Percentiles rank a stretch among this genome's conserved stretches.
phyloP scores from a whole-genome alignment of 371 early-diverging fungal species.

The Mucor velutinosus region DNA sequence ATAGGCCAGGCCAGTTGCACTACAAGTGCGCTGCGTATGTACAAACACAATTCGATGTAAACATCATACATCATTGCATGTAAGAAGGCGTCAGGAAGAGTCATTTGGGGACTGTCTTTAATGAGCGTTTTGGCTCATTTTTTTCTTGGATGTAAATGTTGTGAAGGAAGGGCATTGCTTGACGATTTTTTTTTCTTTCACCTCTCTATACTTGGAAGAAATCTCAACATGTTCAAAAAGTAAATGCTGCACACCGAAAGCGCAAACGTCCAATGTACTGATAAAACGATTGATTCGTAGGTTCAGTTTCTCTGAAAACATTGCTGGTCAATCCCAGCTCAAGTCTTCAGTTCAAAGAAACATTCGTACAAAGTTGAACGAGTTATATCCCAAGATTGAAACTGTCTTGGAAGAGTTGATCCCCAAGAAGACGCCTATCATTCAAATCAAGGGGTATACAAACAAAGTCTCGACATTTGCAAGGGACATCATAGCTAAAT shows the following conservation, averaged over 20 bases:
- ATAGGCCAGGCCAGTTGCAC: too few relatives aligned
- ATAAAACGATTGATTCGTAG: slow-evolving; percentile 33
- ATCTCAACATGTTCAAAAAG: slow-evolving; percentile 24
- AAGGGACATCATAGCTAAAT: background rate
- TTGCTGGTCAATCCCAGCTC: slow-evolving; percentile 83
- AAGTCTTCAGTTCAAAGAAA: slow-evolving; percentile 93
- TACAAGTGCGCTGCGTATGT: too few relatives aligned
- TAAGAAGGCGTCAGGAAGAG: slow-evolving; percentile 10
- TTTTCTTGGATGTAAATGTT: background rate
- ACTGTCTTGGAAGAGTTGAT: slow-evolving; percentile 87
- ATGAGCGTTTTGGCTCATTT: background rate
- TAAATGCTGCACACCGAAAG: background rate
- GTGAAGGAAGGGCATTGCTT: background rate
- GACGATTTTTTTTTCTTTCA: background rate
- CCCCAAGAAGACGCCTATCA: slow-evolving; percentile 89
- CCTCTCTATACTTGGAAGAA: slow-evolving; percentile 6
- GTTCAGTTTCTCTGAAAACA: slow-evolving; percentile 76
- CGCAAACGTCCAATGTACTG: background rate
- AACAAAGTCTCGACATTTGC: background rate
- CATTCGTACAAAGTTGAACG: slow-evolving; percentile 83
- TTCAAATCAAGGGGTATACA: slow-evolving; percentile 85
- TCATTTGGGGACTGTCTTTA: slow-evolving; percentile 21
- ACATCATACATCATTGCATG: background rate
- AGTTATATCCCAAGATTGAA: slow-evolving; percentile 87
- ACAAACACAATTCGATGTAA: background rate